Base-by-base conservation (phyloP, 768 basidiomycete species). In the Postia placenta region DNA sequence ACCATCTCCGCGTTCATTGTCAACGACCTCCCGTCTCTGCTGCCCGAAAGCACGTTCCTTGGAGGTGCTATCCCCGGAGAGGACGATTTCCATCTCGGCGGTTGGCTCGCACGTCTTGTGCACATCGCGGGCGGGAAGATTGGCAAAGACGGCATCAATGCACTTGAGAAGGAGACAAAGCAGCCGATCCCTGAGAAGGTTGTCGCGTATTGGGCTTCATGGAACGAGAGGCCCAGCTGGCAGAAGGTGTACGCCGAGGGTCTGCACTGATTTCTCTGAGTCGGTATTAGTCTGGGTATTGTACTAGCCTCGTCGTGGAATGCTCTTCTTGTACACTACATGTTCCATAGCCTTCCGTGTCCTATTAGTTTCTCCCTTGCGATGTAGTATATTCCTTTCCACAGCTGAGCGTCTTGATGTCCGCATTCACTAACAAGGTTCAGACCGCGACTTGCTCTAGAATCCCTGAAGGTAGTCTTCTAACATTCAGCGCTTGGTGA, bases 81-180 rank as follows among this genome's bases (percentile, higher is more conserved):
- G 57, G 76, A 76, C 47, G 80, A 79, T 56, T 78, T 75, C 65
- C 78, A 79, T 61, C 63, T 81, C 36, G 74, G 53, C 5, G 75
- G 69, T 6, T 81, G 76, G 79, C 61, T 81, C 25, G 72, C 76
- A 22, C 71, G 75, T 25, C 69, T 79, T 22, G 67, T 68, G 11
- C 63, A 64, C 19, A 54, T 74, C 4, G 48, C 59, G 1, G 74
- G 74, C 1, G 72, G 65, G 22, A 63, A 59, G 15, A 59, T 60
- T 11, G 65, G 64, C 23, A 67, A 66, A 19, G 68, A 72, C 11
- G 74, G 70, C 2, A 44, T 70, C 35, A 58, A 56, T 23, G 60
- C 66, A 2, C 53, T 78, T 4, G 70, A 74, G 60, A 65, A 66
- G 42, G 70, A 64, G 55, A 65, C 74, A 14, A 68, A 65, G 25